These are phyloP conservation scores for Scedosporium boydii DNA, from an alignment of 2,329 filamentous ascomycete genomes.

Conservation along the genomic window DNA sequence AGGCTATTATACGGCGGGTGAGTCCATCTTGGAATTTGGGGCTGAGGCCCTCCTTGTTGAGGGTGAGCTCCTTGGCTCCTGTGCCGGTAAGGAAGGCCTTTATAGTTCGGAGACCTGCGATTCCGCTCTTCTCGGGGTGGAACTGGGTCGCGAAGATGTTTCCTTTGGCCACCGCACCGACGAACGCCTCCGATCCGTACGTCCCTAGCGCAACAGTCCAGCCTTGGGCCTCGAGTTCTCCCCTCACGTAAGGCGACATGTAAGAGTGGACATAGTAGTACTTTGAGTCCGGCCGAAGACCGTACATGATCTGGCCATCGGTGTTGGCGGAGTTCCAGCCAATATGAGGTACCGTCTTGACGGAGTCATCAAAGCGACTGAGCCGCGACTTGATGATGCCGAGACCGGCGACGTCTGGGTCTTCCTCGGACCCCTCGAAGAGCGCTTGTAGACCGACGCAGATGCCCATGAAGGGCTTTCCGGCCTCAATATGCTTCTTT, in stretches of 20 bases:
- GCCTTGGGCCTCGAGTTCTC: slow-evolving; percentile 67
- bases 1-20: slow-evolving; percentile 90
- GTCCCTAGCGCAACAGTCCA: slow-evolving; percentile 88
- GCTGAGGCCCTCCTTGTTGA: slow-evolving; percentile 12
- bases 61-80: slow-evolving; percentile 40
- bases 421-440: slow-evolving; percentile 78
- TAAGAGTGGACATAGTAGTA: slow-evolving; percentile 99
- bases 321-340: slow-evolving; percentile 92
- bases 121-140: slow-evolving; percentile 94
- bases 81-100: slow-evolving; percentile 77
- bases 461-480: slow-evolving; percentile 98
- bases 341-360: slow-evolving; percentile 96
- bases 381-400: slow-evolving; percentile 64
- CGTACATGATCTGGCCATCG: slow-evolving; percentile 54
- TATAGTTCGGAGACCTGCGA: slow-evolving; percentile 74
- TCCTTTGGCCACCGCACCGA: slow-evolving; percentile 77
- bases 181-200: slow-evolving; percentile 83
- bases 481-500: slow-evolving; percentile 68
- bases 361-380: slow-evolving; percentile 62
- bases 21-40: slow-evolving; percentile 51
- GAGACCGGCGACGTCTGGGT: slow-evolving; percentile 61
- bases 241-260: slow-evolving; percentile 65
- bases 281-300: slow-evolving; percentile 70
- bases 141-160: slow-evolving; percentile 93
- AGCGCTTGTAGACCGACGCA: slow-evolving; percentile 91